Conservation (phyloP, 164 flowering plant genomes). For the Stephania cephalantha region DNA sequence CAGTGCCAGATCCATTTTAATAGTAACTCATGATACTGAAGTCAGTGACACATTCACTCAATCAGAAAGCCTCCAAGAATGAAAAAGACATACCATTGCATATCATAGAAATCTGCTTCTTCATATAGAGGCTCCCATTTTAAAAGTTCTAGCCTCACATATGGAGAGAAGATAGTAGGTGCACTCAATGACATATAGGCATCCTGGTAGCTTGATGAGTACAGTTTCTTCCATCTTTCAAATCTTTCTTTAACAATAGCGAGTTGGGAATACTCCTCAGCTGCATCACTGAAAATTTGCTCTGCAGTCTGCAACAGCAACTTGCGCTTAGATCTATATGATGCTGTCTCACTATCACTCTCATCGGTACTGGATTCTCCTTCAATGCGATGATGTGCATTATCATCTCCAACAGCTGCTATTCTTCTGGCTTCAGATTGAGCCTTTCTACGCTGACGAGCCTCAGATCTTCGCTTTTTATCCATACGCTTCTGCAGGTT, state of each 20-base stretch:
- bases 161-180: conserved; percentile 85
- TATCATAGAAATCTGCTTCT: conserved; percentile 60
- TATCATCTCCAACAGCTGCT: conserved; percentile 40
- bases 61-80: neutral
- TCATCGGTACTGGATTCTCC: conserved; percentile 98
- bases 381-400: conserved; percentile 44
- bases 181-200: conserved; percentile 78
- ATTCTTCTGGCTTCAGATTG: conserved; percentile 52
- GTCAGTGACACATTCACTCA: neutral
- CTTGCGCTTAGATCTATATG: conserved; percentile 55
- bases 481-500: conserved; percentile 83
- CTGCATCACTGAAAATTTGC: conserved; percentile 74
- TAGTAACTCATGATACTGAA: neutral
- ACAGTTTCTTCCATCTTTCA: conserved; percentile 69
- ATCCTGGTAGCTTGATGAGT: conserved; percentile 64
- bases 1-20: neutral
- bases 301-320: conserved; percentile 64
- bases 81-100: conserved; percentile 63
- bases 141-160: conserved; percentile 88
- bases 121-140: conserved; percentile 93
- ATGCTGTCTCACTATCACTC: conserved; percentile 76
- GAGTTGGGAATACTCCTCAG: conserved; percentile 74
- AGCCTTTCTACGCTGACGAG: conserved; percentile 52
- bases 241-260: conserved; percentile 62
- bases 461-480: conserved; percentile 55